phyloP scores from a whole-genome alignment of 1,284 basidiomycete species.

The Porogramme epimiltina region DNA sequence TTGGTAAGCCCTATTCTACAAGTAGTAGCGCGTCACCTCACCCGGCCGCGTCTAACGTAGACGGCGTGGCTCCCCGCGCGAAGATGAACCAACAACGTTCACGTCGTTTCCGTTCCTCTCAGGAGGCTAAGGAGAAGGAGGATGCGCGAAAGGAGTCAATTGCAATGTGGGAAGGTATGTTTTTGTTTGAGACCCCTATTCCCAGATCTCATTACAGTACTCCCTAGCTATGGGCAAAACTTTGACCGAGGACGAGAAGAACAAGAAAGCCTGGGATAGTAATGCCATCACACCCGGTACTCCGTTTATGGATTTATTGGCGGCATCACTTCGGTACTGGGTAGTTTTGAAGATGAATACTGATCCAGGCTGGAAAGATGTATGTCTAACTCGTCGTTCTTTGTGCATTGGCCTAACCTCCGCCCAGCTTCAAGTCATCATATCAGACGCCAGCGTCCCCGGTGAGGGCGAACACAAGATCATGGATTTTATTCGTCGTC shows the following conservation, averaged over 20 bases:
- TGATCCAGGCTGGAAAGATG: constrained; percentile 95
- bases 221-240: constrained; percentile 84
- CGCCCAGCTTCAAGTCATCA: constrained; percentile 86
- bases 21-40: not conserved
- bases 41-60: constrained; percentile 43
- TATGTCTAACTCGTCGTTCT: constrained; percentile 36
- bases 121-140: constrained; percentile 95
- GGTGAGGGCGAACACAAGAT: constrained; percentile 99
- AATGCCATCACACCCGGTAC: constrained; percentile 99
- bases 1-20: constrained; percentile 57
- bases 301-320: constrained; percentile 96
- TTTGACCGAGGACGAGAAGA: constrained; percentile 83
- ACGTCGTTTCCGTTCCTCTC: constrained; percentile 91
- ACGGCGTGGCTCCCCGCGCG: constrained; percentile 96
- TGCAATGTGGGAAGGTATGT: constrained; percentile 81
- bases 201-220: not conserved
- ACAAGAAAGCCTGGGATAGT: constrained; percentile 93
- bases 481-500: constrained; percentile 97
- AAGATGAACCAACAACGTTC: constrained; percentile 99
- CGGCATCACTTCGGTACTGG: constrained; percentile 93
- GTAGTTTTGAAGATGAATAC: constrained; percentile 93
- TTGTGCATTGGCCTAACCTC: constrained; percentile 10
- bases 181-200: not conserved
- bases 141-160: constrained; percentile 83
- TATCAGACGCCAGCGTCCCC: constrained; percentile 96